Evolutionary conservation across 2,329 filamentous ascomycete species (phyloP), one percentile per base, ranked within the genome.

Genomic region (Chalara sp.): DNA sequence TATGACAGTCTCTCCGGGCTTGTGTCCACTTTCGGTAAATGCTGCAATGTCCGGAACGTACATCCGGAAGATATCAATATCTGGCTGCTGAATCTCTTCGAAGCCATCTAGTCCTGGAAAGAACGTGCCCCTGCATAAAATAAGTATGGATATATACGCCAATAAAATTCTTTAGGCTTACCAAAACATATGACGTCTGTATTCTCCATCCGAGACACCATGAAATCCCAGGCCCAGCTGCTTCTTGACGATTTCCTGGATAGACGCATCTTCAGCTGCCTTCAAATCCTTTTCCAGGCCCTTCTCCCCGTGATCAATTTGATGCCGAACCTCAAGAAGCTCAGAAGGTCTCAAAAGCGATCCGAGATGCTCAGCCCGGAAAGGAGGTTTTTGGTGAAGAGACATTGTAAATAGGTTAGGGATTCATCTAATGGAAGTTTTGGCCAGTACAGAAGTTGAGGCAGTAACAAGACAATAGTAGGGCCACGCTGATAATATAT

Each of bases 141-240:
- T 70, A 57, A 81, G 77, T 55, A 2, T 71, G 76, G 59, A 30
- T 28, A 8, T 6, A n/a, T 7, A 2, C 4, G 10, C 8, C 21
- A 21, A 13, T 39, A 13, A 39, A 10, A 13, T 11, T 39, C 2
- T 13, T 13, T 39, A 10, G 35, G 13, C 10, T 11, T 10, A 39
- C 10, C 10, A 11, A 13, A 39, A 21, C 21, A 21, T 13, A 39
- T 39, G 13, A 3, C 52, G 37, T 21, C 21, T 21, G 33, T 58
- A 84, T 65, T 85, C 81, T 57, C 81, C 81, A 63, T 80, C 79
- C 29, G 76, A 78, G 48, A 83, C 68, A 11, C 73, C 74, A 46
- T 74, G 72, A 53, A 81, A 76, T n/a, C 79, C 76, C 13, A 79
- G 68, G 58, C 80, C 72, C 51, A 77, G 70, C 68, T 85, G 81